Percentiles rank a stretch among this genome's conserved stretches.
Conservation (phyloP, 2,329 filamentous ascomycete species). For the Tolypocladium sp. region DNA sequence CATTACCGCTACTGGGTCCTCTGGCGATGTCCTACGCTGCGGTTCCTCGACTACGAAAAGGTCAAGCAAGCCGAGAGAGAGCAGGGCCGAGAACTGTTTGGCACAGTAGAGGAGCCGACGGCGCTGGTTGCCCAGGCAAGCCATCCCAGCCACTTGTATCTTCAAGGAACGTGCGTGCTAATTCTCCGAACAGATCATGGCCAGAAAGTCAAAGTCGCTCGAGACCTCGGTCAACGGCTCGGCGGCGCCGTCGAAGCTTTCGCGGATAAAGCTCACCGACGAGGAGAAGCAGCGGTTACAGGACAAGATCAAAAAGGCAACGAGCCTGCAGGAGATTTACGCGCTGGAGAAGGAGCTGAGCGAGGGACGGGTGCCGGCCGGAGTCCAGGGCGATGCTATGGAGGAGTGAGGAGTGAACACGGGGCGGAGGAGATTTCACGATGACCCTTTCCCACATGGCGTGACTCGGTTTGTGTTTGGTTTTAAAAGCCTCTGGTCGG, state of each 20-base stretch:
- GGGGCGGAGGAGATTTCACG: not conserved
- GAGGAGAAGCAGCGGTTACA: conserved; percentile 79
- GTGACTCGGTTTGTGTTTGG: not conserved
- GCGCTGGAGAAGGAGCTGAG: conserved; percentile 84
- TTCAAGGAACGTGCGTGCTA: not conserved
- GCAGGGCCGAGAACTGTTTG: conserved; percentile 73
- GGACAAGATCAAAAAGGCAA: conserved; percentile 80
- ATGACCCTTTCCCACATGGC: conserved; percentile 1
- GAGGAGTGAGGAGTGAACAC: conserved; percentile 51
- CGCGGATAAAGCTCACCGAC: conserved; percentile 77
- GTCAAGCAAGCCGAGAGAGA: conserved; percentile 79
- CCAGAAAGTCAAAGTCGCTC: conserved; percentile 70
- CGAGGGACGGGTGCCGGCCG: conserved; percentile 75
- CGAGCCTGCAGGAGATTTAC: conserved; percentile 83
- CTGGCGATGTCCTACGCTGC: conserved; percentile 74
- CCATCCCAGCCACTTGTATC: not conserved
- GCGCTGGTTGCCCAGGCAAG: conserved; percentile 61
- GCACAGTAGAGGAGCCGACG: conserved; percentile 67
- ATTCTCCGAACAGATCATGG: conserved; percentile 54
- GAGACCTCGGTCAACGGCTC: conserved; percentile 40
- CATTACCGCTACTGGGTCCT: conserved; percentile 89
- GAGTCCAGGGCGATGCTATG: conserved; percentile 49
- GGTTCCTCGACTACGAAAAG: conserved; percentile 88
- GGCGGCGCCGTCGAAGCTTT: conserved; percentile 49
- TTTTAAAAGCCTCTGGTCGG: not conserved